Percentiles rank a stretch among this genome's conserved stretches.
Evolutionary conservation across 2,329 filamentous ascomycete species (phyloP).

Genomic region (Zymoseptoria crescenta): DNA sequence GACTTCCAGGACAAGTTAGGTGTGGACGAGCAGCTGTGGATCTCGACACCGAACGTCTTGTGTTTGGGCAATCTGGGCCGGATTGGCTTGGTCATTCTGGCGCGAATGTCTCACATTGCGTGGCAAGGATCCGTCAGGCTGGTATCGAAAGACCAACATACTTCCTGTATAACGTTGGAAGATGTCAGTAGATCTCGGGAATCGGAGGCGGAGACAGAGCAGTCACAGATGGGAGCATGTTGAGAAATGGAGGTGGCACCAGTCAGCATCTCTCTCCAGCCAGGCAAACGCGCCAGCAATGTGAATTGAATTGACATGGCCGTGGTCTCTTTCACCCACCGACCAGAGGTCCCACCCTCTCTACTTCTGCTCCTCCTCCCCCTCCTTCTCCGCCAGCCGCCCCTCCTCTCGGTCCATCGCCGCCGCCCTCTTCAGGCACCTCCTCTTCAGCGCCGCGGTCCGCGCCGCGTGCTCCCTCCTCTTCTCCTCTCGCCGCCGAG

Average conservation of each 20-base stretch:
- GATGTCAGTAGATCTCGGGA: neutral
- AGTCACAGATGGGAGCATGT: neutral
- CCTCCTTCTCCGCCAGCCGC: neutral
- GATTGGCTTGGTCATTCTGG: too few species aligned
- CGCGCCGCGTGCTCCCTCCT: neutral
- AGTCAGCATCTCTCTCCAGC: neutral
- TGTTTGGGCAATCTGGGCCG: too few species aligned
- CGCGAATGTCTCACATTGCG: too few species aligned
- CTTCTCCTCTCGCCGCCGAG: neutral
- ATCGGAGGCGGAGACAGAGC: neutral
- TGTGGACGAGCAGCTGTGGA: too few species aligned
- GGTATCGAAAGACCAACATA: too few species aligned
- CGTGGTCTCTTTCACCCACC: neutral
- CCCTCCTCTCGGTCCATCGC: neutral
- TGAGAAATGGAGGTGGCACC: neutral
- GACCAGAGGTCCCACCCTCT: neutral
- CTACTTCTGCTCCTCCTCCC: neutral
- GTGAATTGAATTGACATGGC: neutral
- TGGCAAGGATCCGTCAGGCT: too few species aligned
- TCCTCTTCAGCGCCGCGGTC: neutral
- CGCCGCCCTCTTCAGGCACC: neutral
- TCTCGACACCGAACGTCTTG: too few species aligned
- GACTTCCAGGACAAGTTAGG: too few species aligned
- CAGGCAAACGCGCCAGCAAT: neutral
- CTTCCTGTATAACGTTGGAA: too few species aligned